phyloP scores from a whole-genome alignment of 176 grass and related monocot genomes.

The Hordeum vulgare region MorexV3_pseudomolecules_assembly NC_058522.1:563081845-563082344 shows the following conservation, averaged over 20 bases:
- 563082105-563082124: not conserved
- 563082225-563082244: slow-evolving; percentile 94
- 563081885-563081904: not conserved
- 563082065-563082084: not conserved
- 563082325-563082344: too few relatives aligned
- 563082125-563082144: slow-evolving; percentile 1
- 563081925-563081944: not conserved
- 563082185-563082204: slow-evolving; percentile 93
- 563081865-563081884: not conserved
- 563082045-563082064: not conserved
- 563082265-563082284: too few relatives aligned
- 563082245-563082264: too few relatives aligned
- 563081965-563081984: not conserved
- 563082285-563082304: too few relatives aligned
- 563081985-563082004: not conserved
- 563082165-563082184: slow-evolving; percentile 81
- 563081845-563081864: not conserved
- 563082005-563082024: not conserved
- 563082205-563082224: slow-evolving; percentile 92
- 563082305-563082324: too few relatives aligned
- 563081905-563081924: not conserved
- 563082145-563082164: slow-evolving; percentile 83
- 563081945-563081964: slow-evolving; percentile 18
- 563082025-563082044: not conserved
- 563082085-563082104: not conserved